Conservation (phyloP, 306 rosid genomes). For the Fagus sylvatica region DNA sequence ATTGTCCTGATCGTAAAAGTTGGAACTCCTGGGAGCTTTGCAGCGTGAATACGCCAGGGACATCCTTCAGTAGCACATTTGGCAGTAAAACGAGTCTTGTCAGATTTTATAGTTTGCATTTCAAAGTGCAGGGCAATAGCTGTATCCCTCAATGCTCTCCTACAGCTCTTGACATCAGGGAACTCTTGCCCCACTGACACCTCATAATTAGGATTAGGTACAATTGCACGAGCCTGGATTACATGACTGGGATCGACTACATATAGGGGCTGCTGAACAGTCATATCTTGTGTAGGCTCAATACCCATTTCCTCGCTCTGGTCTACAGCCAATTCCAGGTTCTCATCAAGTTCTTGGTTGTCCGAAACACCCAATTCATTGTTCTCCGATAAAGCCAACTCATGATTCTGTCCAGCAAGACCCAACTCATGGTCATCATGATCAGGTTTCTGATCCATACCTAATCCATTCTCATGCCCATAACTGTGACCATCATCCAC, state of each 20-base stretch:
- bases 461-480: conserved; percentile 54
- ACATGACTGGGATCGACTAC: conserved; percentile 39
- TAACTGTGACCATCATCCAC: conserved; percentile 54
- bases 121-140: conserved; percentile 87
- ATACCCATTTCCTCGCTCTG: conserved; percentile 63
- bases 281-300: conserved; percentile 48
- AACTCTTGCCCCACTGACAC: conserved; percentile 80
- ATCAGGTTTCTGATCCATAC: conserved; percentile 74
- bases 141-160: conserved; percentile 84
- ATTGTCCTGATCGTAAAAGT: conserved; percentile 84
- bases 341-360: conserved; percentile 64
- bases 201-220: conserved; percentile 54
- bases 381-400: conserved; percentile 45
- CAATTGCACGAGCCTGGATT: conserved; percentile 63
- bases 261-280: conserved; percentile 43
- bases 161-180: conserved; percentile 87
- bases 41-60: conserved; percentile 95
- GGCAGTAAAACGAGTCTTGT: conserved; percentile 88
- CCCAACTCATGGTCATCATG: conserved; percentile 57
- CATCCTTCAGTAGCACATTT: conserved; percentile 86
- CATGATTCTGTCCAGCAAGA: conserved; percentile 51
- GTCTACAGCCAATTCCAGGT: conserved; percentile 48
- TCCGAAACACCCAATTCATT: conserved; percentile 63
- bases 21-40: conserved; percentile 92
- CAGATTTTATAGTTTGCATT: conserved; percentile 87